Evolutionary conservation across 495 filamentous ascomycete genomes (phyloP).

Genomic region (Neurospora tetrasperma): DNA sequence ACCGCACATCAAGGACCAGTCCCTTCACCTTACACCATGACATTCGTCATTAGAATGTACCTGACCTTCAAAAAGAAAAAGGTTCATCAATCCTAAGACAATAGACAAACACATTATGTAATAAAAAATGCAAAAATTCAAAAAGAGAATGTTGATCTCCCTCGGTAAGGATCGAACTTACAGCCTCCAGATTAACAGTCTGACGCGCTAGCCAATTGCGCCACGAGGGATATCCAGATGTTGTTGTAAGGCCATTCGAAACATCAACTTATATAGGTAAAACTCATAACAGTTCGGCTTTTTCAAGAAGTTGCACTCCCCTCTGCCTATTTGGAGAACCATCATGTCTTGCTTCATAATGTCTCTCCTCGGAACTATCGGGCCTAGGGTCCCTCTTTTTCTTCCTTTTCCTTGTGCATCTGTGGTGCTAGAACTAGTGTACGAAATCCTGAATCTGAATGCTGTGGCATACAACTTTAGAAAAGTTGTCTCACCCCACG

Average conservation of each 20-base stretch:
- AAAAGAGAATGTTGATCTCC: background rate
- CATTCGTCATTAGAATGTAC: background rate
- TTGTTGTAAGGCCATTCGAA: background rate
- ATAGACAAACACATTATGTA: background rate
- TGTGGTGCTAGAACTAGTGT: background rate
- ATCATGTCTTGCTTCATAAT: background rate
- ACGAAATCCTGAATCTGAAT: background rate
- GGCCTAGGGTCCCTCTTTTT: background rate
- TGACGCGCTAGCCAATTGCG: background rate
- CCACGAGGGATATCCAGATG: background rate
- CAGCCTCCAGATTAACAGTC: background rate
- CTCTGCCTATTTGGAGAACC: background rate
- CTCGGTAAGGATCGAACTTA: conserved; percentile 1
- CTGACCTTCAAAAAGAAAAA: background rate
- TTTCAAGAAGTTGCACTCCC: background rate
- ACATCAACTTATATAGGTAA: background rate
- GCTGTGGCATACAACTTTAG: background rate
- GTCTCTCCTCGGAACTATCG: background rate
- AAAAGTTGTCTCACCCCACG: background rate
- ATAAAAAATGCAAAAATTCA: background rate
- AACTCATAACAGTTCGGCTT: too few species aligned
- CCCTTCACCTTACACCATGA: background rate
- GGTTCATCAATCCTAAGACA: background rate
- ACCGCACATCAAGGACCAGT: background rate
- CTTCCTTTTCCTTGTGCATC: background rate